phyloP scores from a whole-genome alignment of 768 basidiomycete species.

The Kwoniella sp. region DNA sequence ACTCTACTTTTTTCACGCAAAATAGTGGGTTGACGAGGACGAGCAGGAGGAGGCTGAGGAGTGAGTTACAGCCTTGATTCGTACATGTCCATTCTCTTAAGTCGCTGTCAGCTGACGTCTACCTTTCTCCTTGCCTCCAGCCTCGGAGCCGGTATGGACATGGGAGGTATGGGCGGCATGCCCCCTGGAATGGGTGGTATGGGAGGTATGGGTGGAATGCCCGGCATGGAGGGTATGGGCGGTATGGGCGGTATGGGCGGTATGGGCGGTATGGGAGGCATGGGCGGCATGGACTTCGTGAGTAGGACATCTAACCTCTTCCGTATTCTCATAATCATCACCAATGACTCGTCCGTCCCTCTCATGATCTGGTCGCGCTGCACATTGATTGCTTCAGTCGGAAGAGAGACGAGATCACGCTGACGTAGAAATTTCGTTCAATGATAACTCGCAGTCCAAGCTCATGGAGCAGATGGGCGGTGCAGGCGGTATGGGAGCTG shows the following conservation, averaged over 20 bases:
- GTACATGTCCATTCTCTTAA: too few species aligned
- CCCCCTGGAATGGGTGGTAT: slow-evolving; percentile 41
- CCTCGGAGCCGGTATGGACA: slow-evolving; percentile 45
- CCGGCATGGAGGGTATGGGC: slow-evolving; percentile 45
- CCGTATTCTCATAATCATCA: too few species aligned
- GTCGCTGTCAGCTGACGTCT: neutral
- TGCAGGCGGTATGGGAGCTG: slow-evolving; percentile 35
- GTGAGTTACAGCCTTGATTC: too few species aligned
- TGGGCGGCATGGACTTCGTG: slow-evolving; percentile 54
- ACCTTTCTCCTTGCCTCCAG: slow-evolving; percentile 12
- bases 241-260: slow-evolving; percentile 47
- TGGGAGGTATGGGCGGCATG: slow-evolving; percentile 47
- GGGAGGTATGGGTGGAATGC: slow-evolving; percentile 45
- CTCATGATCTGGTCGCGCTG: too few species aligned
- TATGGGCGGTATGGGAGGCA: too few species aligned
- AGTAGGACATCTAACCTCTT: slow-evolving; percentile 6
- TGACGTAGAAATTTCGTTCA: too few species aligned
- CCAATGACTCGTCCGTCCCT: too few species aligned
- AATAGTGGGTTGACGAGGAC: slow-evolving; percentile 88
- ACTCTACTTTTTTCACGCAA: neutral
- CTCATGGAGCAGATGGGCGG: slow-evolving; percentile 52
- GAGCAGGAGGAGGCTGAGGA: slow-evolving; percentile 74
- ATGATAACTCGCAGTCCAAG: slow-evolving; percentile 41
- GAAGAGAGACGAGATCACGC: too few species aligned
- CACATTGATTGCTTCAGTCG: too few species aligned